Evolutionary conservation across 495 filamentous ascomycete genomes (phyloP).

Genomic region (Entonaema liquescens): DNA sequence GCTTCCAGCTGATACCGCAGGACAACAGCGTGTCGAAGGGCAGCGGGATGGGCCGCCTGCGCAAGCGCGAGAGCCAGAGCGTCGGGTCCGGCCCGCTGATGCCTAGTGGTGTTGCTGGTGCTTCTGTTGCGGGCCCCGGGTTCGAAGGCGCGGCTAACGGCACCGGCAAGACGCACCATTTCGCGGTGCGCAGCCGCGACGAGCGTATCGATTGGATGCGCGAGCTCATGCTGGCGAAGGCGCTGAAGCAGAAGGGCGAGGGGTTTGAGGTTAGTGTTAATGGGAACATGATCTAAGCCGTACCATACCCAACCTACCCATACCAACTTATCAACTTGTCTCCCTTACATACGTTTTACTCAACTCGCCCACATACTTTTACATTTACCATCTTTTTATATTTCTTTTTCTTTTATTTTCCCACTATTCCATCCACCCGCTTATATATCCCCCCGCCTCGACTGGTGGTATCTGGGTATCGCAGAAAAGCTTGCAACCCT

Average conservation of each 20-base stretch:
- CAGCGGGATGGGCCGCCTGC: conserved; percentile 44
- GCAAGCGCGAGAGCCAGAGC: conserved; percentile 56
- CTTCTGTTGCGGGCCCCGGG: not conserved
- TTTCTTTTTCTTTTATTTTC: conserved; percentile 1
- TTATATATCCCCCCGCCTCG: not conserved
- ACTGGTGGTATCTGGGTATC: not conserved
- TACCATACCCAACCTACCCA: not conserved
- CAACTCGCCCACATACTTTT: not conserved
- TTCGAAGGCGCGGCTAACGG: conserved; percentile 55
- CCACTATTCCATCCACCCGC: not conserved
- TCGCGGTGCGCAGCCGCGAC: conserved; percentile 85
- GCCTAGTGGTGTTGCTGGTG: conserved; percentile 21
- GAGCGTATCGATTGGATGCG: conserved; percentile 98
- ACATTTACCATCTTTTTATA: not conserved
- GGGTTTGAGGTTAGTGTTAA: conserved; percentile 85
- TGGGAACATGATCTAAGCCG: conserved; percentile 72
- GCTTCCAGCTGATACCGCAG: conserved; percentile 89
- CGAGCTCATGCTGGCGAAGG: conserved; percentile 95
- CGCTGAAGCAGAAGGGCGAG: conserved; percentile 79
- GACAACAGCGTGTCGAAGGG: conserved; percentile 55
- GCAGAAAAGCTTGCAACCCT: not conserved
- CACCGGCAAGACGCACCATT: conserved; percentile 89
- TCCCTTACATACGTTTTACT: not conserved
- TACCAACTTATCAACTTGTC: too few relatives aligned
- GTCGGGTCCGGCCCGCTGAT: conserved; percentile 34